A percentile compares a stretch with the other conserved stretches of the same genome.
Conservation (phyloP, 2,329 filamentous ascomycete species). For the Talaromyces albobiverticillius region DNA sequence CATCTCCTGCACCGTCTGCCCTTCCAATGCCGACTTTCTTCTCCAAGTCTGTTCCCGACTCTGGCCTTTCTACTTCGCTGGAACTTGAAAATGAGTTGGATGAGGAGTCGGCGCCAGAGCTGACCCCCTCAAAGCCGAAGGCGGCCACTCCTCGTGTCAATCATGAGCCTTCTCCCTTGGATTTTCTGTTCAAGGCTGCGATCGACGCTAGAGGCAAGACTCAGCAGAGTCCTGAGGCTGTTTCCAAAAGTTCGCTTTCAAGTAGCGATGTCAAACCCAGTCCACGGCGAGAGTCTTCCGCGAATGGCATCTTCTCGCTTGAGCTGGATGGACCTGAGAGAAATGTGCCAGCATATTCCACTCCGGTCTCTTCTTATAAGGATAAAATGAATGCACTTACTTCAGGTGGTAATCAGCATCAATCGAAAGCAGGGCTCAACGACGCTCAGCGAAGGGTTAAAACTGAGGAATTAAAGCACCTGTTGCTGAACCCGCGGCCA, state of each 20-base stretch:
- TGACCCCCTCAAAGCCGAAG: slow-evolving; percentile 46
- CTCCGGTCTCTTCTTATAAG: slow-evolving; percentile 61
- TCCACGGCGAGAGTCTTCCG: slow-evolving; percentile 45
- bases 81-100: slow-evolving; percentile 39
- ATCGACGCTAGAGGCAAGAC: slow-evolving; percentile 61
- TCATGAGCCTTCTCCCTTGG: slow-evolving; percentile 68
- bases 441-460: slow-evolving; percentile 43
- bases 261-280: slow-evolving; percentile 37
- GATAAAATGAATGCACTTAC: slow-evolving; percentile 46
- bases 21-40: slow-evolving; percentile 89
- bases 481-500: slow-evolving; percentile 42
- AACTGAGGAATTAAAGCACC: slow-evolving; percentile 44
- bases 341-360: slow-evolving; percentile 57
- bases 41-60: slow-evolving; percentile 70
- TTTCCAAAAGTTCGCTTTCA: slow-evolving; percentile 53
- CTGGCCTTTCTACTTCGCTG: slow-evolving; percentile 36
- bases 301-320: slow-evolving; percentile 61
- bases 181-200: slow-evolving; percentile 87
- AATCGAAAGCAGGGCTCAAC: slow-evolving; percentile 25
- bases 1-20: slow-evolving; percentile 85
- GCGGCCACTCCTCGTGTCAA: slow-evolving; percentile 43
- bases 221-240: slow-evolving; percentile 41
- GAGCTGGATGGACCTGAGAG: slow-evolving; percentile 64
- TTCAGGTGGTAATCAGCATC: slow-evolving; percentile 33
- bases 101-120: slow-evolving; percentile 29